Conservation (phyloP, 176 grass and related monocot species). For the Oryza rufipogon region DNA sequence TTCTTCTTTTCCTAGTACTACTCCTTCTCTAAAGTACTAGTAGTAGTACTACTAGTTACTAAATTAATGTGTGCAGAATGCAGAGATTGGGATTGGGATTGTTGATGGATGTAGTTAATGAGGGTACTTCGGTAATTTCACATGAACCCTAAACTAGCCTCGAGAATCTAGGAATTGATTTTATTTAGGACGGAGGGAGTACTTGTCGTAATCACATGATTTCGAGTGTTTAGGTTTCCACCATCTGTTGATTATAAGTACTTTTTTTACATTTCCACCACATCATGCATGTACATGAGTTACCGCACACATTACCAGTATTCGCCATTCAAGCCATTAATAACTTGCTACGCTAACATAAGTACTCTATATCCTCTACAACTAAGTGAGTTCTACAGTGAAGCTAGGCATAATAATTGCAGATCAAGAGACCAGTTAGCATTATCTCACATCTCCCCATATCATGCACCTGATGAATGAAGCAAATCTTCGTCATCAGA, state of each 20-base stretch:
- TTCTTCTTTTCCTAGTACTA: too few relatives aligned
- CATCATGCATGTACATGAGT: constrained; percentile 15
- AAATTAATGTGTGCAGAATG: too few relatives aligned
- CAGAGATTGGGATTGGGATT: too few relatives aligned
- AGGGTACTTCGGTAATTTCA: too few relatives aligned
- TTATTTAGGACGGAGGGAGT: too few relatives aligned
- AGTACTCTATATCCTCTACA: constrained; percentile 1
- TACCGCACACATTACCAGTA: background rate
- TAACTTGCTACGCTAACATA: background rate
- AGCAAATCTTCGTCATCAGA: constrained; percentile 17
- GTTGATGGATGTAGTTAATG: too few relatives aligned
- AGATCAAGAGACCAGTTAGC: background rate
- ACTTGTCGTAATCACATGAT: background rate
- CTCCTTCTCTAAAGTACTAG: too few relatives aligned
- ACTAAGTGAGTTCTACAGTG: constrained; percentile 13
- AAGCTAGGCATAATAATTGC: background rate
- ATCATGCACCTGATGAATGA: constrained; percentile 28
- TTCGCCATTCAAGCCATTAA: background rate
- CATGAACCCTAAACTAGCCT: too few relatives aligned
- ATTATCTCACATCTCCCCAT: background rate
- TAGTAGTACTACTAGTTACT: too few relatives aligned
- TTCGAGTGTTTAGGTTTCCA: background rate
- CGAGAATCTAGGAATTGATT: too few relatives aligned
- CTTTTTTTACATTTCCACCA: background rate
- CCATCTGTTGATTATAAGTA: background rate